Evolutionary conservation across 2,329 filamentous ascomycete species (phyloP), one percentile per base, ranked within the genome.

Genomic region (Venturia asperata): DNA sequence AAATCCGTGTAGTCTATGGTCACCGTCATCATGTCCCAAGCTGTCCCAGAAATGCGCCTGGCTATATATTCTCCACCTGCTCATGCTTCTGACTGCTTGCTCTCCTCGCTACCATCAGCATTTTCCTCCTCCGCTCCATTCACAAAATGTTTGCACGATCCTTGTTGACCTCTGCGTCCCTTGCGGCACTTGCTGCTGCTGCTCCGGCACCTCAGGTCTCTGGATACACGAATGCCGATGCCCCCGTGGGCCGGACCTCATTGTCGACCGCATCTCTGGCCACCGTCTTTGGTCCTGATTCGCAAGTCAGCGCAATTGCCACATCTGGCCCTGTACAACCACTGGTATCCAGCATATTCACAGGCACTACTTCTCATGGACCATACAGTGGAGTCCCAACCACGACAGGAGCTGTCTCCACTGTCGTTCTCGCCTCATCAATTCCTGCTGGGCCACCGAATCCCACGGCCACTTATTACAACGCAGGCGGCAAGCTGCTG

Each of bases 401-500:
- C 0, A 89, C 85, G 0, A 91, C 85, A 0, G 90, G 90, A 4
- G 90, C 89, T 27, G 74, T 89, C 42, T 70, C 72, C 3, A 78
- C 76, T 0, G 80, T 85, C 17, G 24, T 65, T 0, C 68, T 87
- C 0, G 85, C 83, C 0, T 74, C 83, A 0, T 83, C 82, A 1
- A 82, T 93, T 62, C 76, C 83, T 0, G 77, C 82, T 0, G 73
- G 83, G 0, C 85, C 86, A 13, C 81, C 86, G 0, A 81, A 82
- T 39, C 80, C 83, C 0, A 84, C 82, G 9, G 87, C 86, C 4
- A 87, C 85, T 45, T 83, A 84, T 61, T 94, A 94, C 73, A 87
- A 87, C 11, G 83, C 85, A 9, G 82, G 92, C 69, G 91, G 91
- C 15, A 72, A 82, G 65, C 83, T 92, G 1, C 83, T 89, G 65